Evolutionary conservation across 1,139 yeast species (phyloP).

Genomic region (Yarrowia galli): DNA sequence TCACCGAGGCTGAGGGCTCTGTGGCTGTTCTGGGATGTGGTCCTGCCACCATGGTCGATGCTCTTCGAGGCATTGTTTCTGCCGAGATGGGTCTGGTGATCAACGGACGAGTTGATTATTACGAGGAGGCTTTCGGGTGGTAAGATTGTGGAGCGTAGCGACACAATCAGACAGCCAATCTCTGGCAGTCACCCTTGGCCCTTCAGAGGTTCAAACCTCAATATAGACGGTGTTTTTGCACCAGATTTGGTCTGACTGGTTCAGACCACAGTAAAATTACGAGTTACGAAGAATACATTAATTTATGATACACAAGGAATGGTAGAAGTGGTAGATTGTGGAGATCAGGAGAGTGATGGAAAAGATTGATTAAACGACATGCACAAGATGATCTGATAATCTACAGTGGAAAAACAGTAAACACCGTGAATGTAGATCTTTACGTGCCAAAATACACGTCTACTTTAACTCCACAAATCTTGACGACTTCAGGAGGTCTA

Average conservation of each 20-base stretch:
- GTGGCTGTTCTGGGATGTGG: conserved; percentile 53
- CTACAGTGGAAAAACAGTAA: too few relatives aligned
- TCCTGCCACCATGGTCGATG: conserved; percentile 53
- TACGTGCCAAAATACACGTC: too few relatives aligned
- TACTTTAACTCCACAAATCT: too few relatives aligned
- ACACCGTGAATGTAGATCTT: too few relatives aligned
- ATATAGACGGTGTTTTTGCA: too few relatives aligned
- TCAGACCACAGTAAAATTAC: conserved; percentile 11
- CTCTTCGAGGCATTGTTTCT: conserved; percentile 32
- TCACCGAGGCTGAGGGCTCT: conserved; percentile 47
- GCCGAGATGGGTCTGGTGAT: conserved; percentile 39
- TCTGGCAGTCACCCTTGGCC: not conserved
- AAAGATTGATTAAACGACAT: too few relatives aligned
- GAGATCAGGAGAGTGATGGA: too few relatives aligned
- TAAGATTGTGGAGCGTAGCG: conserved; percentile 40
- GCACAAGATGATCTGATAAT: too few relatives aligned
- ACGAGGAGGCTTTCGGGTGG: conserved; percentile 53
- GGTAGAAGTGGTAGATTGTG: too few relatives aligned
- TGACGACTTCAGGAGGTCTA: too few relatives aligned
- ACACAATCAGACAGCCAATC: too few relatives aligned
- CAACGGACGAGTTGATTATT: conserved; percentile 51
- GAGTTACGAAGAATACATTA: conserved; percentile 26
- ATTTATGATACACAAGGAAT: conserved; percentile 19
- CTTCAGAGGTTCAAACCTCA: not conserved
- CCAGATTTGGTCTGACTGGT: conserved; percentile 4